These are phyloP conservation scores for Mycena sanguinolenta DNA, from an alignment of 768 basidiomycete genomes.

Conservation along the genomic window DNA sequence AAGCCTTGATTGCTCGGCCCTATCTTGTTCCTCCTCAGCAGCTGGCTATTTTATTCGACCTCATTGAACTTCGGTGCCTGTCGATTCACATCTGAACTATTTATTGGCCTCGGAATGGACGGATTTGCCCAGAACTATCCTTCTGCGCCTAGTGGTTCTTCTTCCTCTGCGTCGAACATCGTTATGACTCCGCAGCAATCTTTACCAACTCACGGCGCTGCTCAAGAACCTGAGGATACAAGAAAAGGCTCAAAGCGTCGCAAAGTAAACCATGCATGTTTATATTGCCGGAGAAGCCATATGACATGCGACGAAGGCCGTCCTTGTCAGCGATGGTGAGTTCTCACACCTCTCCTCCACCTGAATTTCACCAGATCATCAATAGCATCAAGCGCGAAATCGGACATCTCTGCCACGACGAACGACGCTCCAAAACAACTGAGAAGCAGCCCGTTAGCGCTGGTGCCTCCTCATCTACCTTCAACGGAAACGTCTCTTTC, in stretches of 20 bases:
- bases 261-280: conserved; percentile 93
- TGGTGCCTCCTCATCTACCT: conserved; percentile 43
- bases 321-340: conserved; percentile 94
- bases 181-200: conserved; percentile 3
- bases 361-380: conserved; percentile 8
- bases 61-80: too few species aligned
- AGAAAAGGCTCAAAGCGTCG: conserved; percentile 75
- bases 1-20: too few species aligned
- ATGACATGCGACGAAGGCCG: conserved; percentile 93
- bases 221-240: conserved; percentile 54
- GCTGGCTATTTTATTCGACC: too few species aligned
- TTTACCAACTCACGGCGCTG: background rate
- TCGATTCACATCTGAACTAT: too few species aligned
- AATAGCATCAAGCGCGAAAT: conserved; percentile 98
- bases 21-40: too few species aligned
- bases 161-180: background rate
- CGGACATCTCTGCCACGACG: conserved; percentile 93
- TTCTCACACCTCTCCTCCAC: conserved; percentile 29
- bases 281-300: conserved; percentile 93
- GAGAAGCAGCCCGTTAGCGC: conserved; percentile 55
- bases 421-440: conserved; percentile 68
- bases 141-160: conserved; percentile 15
- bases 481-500: conserved; percentile 40
- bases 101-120: conserved; percentile 23
- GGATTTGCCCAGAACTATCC: conserved; percentile 32